phyloP scores from a whole-genome alignment of 2,329 filamentous ascomycete genomes.

The Hysterium pulicare region DNA sequence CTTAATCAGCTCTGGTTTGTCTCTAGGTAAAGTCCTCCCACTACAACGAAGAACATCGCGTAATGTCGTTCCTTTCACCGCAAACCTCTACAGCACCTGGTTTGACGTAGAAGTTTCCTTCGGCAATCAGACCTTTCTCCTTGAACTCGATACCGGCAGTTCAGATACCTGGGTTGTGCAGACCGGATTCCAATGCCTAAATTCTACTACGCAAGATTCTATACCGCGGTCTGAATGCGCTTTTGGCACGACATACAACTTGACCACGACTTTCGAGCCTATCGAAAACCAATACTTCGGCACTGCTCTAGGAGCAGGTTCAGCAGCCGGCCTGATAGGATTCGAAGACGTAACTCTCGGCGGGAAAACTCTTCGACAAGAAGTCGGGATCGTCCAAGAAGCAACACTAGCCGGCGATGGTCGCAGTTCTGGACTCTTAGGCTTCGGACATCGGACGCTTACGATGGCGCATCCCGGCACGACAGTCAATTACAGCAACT shows the following conservation, averaged over 20 bases:
- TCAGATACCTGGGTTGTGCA: conserved; percentile 26
- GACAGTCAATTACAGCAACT: too few species aligned
- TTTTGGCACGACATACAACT: conserved; percentile 18
- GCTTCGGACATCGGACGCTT: too few species aligned
- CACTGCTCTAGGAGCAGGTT: too few species aligned
- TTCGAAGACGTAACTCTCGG: conserved; percentile 12
- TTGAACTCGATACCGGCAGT: conserved; percentile 27
- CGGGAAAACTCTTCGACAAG: conserved; percentile 18
- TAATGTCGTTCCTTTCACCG: too few species aligned
- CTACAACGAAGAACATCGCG: too few species aligned
- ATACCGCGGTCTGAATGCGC: conserved; percentile 13
- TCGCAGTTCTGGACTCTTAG: conserved; percentile 25
- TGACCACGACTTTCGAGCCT: conserved; percentile 3
- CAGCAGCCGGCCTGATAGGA: conserved; percentile 18
- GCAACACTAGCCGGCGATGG: conserved; percentile 27
- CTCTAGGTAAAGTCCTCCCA: too few species aligned
- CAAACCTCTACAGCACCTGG: too few species aligned
- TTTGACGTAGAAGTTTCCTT: too few species aligned
- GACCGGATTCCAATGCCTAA: conserved; percentile 16
- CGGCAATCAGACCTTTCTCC: too few species aligned
- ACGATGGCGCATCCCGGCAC: too few species aligned
- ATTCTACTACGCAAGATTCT: not conserved
- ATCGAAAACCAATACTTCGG: conserved; percentile 13
- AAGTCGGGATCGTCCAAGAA: conserved; percentile 23
- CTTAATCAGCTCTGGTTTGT: too few species aligned